Percentiles rank a stretch among this genome's conserved stretches.
Conservation (phyloP, 202 grass and related monocot species). For the Tripidium arundinaceum region DNA sequence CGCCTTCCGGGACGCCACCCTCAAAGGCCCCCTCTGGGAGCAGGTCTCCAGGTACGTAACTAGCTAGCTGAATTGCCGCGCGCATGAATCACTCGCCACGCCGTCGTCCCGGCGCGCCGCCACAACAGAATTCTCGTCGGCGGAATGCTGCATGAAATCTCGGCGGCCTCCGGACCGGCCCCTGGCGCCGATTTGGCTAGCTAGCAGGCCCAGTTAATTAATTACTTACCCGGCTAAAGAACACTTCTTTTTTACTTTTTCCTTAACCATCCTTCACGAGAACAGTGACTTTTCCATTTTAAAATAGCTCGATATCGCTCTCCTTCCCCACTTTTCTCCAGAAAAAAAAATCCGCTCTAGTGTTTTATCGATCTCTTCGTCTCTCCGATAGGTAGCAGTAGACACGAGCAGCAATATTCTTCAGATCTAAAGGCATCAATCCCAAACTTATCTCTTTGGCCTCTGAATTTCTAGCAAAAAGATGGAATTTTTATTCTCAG, state of each 20-base stretch:
- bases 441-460: conserved; percentile 47
- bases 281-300: conserved; percentile 47
- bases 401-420: conserved; percentile 5
- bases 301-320: conserved; percentile 50
- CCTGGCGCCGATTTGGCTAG: conserved; percentile 7
- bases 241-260: conserved; percentile 38
- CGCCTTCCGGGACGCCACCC: conserved; percentile 79
- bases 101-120: neutral
- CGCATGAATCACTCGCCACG: neutral
- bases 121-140: conserved; percentile 28
- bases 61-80: neutral
- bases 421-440: conserved; percentile 73
- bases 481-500: conserved; percentile 24
- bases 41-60: conserved; percentile 76
- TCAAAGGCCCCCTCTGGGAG: conserved; percentile 97
- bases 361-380: conserved; percentile 17
- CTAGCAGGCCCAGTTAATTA: conserved; percentile 19
- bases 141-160: conserved; percentile 62
- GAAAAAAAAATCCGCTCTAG: neutral
- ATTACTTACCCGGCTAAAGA: conserved; percentile 40
- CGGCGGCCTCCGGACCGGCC: conserved; percentile 19
- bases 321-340: conserved; percentile 36
- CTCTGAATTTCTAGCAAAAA: conserved; percentile 40
- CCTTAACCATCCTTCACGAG: conserved; percentile 50
- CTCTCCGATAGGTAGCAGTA: conserved; percentile 33